phyloP scores from a whole-genome alignment of 805 yeast genomes.

The Candida sanyiensis region DNA sequence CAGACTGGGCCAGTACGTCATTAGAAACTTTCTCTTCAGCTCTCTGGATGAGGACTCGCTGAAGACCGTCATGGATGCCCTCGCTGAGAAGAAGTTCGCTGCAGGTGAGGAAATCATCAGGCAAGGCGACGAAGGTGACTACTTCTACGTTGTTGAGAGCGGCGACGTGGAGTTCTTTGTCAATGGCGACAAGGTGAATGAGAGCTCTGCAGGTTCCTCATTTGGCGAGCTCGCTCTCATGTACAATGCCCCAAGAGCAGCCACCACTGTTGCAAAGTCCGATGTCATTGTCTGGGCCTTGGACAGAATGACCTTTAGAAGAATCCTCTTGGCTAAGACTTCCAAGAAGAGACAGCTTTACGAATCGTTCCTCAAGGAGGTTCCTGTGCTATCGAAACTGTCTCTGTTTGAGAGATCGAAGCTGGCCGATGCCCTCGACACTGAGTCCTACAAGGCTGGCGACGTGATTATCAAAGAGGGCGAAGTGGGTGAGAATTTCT shows the following conservation, averaged over 20 bases:
- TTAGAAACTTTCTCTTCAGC: constrained; percentile 78
- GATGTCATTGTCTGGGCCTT: constrained; percentile 84
- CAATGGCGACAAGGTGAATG: constrained; percentile 56
- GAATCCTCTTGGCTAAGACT: constrained; percentile 85
- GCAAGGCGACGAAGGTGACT: constrained; percentile 96
- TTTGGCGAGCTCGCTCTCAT: constrained; percentile 96
- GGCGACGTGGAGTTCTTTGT: constrained; percentile 82
- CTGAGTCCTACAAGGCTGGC: constrained; percentile 67
- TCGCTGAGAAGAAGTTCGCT: constrained; percentile 61
- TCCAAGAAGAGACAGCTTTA: constrained; percentile 86
- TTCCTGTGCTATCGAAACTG: constrained; percentile 71
- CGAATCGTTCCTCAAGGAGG: constrained; percentile 81
- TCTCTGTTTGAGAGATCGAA: constrained; percentile 80
- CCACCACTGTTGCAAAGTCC: constrained; percentile 73
- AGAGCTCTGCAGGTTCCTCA: constrained; percentile 80
- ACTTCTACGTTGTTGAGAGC: constrained; percentile 75
- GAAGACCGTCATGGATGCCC: constrained; percentile 74
- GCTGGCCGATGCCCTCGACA: constrained; percentile 89
- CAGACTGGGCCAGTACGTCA: constrained; percentile 65
- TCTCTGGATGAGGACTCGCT: constrained; percentile 76
- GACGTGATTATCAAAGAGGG: constrained; percentile 80
- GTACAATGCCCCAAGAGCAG: constrained; percentile 98
- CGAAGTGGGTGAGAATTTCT: constrained; percentile 73
- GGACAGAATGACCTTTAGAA: constrained; percentile 88
- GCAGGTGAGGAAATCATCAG: constrained; percentile 63